phyloP scores from a whole-genome alignment of 2,329 filamentous ascomycete species.

The Samsoniella hepiali region DNA sequence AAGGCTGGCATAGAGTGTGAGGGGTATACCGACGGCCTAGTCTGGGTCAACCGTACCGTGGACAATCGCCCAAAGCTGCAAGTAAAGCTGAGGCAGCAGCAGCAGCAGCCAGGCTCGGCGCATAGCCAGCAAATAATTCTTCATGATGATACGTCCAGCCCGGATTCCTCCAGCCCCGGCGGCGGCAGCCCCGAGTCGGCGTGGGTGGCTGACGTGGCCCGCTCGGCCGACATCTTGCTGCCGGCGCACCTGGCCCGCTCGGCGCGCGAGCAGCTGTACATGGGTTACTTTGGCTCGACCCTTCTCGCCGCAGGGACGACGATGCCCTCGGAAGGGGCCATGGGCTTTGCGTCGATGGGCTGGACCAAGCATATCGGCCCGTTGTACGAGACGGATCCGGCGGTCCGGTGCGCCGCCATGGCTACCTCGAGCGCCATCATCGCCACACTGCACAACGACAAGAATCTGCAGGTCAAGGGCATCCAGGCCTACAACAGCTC shows the following conservation, averaged over 20 bases:
- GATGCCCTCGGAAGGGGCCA: constrained; percentile 15
- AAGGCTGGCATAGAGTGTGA: constrained; percentile 18
- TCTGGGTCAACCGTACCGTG: constrained; percentile 17
- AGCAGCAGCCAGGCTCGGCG: background rate
- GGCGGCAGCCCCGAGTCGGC: constrained; percentile 4
- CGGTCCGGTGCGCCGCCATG: constrained; percentile 21
- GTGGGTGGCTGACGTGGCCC: background rate
- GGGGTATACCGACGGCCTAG: constrained; percentile 15
- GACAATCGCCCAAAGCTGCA: constrained; percentile 15
- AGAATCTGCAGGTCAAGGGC: constrained; percentile 23
- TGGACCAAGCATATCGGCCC: constrained; percentile 24
- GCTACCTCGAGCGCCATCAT: constrained; percentile 25
- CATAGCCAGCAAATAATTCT: constrained; percentile 1
- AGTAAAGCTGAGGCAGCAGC: background rate
- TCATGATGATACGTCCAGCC: background rate
- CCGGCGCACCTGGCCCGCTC: constrained; percentile 18
- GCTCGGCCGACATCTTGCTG: constrained; percentile 10
- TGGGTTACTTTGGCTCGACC: constrained; percentile 20
- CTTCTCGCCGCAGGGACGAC: constrained; percentile 20
- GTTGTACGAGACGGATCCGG: constrained; percentile 23
- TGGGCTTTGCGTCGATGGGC: constrained; percentile 21
- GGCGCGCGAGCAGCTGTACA: constrained; percentile 22
- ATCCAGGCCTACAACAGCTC: constrained; percentile 24
- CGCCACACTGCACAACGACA: constrained; percentile 21
- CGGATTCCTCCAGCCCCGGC: background rate